Evolutionary conservation across 2,329 filamentous ascomycete species (phyloP).

Genomic region (Pyrenophora teres): DNA sequence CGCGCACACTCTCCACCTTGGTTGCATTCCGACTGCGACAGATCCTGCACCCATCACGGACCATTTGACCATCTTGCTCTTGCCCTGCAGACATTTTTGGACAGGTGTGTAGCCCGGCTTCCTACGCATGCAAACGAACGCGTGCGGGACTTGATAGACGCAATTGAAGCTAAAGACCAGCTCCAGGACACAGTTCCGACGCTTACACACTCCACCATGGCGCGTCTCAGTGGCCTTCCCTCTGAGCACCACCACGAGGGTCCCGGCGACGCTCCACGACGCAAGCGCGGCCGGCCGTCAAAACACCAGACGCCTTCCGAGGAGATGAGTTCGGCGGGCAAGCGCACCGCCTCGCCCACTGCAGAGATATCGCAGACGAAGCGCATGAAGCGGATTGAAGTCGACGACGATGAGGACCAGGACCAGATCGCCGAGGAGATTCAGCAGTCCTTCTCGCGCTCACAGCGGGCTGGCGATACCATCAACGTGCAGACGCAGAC

Average conservation of each 20-base stretch:
- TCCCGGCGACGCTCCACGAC: conserved; percentile 41
- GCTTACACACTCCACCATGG: conserved; percentile 29
- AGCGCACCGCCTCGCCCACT: conserved; percentile 38
- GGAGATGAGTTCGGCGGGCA: conserved; percentile 25
- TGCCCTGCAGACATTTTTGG: conserved; percentile 13
- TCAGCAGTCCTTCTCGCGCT: conserved; percentile 35
- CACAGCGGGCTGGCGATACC: conserved; percentile 23
- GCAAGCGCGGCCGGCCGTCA: conserved; percentile 36
- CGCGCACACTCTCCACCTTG: too few relatives aligned
- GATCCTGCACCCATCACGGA: conserved; percentile 2
- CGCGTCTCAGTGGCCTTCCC: conserved; percentile 41
- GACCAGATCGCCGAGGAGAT: conserved; percentile 43
- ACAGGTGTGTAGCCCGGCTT: conserved; percentile 5
- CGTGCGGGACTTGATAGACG: neutral
- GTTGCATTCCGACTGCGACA: too few relatives aligned
- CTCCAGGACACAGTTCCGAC: neutral
- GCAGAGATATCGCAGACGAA: conserved; percentile 36
- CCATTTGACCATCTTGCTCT: conserved; percentile 12
- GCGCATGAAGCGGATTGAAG: conserved; percentile 39
- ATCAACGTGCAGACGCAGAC: conserved; percentile 20
- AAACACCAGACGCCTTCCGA: conserved; percentile 32
- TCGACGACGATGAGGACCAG: conserved; percentile 29
- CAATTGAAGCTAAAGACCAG: neutral
- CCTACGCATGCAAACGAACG: conserved; percentile 1
- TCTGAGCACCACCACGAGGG: conserved; percentile 45